A percentile compares a stretch with the other conserved stretches of the same genome.
Conservation (phyloP, 192 early-diverging fungal genomes). For the Rhizophagus clarus region DNA sequence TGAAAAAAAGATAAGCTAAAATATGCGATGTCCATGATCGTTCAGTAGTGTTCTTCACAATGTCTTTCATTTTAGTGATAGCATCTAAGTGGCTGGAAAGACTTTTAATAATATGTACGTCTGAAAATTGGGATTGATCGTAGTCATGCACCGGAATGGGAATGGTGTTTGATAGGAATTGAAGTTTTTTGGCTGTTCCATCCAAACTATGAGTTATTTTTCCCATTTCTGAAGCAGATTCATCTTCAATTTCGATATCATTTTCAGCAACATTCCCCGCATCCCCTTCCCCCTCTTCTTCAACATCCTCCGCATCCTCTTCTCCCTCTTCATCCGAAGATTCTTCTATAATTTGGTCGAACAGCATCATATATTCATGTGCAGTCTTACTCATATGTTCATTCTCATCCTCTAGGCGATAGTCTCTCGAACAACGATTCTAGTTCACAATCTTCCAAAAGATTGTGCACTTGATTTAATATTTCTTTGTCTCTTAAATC, state of each 20-base stretch:
- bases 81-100: background rate
- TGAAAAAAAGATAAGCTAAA: background rate
- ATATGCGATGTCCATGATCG: background rate
- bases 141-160: background rate
- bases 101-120: constrained; percentile 11
- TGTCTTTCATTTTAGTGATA: background rate
- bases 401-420: background rate
- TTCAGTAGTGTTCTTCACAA: constrained; percentile 1
- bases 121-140: background rate
- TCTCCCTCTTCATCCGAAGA: too few species aligned
- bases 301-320: too few species aligned
- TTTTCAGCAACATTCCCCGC: too few species aligned
- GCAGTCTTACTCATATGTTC: background rate
- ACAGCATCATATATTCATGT: background rate
- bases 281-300: background rate
- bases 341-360: constrained; percentile 1
- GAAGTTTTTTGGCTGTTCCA: background rate
- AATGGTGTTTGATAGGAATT: background rate
- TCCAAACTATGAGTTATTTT: too few species aligned
- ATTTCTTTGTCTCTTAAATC: background rate
- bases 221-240: too few species aligned
- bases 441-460: background rate
- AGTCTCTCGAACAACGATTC: background rate
- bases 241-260: too few species aligned
- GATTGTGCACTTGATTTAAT: constrained; percentile 6